A percentile compares a stretch with the other conserved stretches of the same genome.
Conservation (phyloP, 1,284 basidiomycete species). For the Macrocystidia cucumis region DNA sequence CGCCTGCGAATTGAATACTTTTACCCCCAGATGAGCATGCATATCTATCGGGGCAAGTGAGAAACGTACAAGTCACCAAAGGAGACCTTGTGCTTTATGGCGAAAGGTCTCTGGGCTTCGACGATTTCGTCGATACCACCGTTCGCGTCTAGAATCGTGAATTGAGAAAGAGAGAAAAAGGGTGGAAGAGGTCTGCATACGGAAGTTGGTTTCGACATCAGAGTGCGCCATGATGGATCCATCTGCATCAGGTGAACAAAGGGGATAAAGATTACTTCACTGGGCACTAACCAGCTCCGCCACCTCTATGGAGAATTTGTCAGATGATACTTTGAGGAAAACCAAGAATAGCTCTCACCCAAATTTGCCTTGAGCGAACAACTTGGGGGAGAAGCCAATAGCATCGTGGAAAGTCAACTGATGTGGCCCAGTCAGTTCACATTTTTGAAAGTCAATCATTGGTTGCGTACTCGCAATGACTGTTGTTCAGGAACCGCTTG, state of each 20-base stretch:
- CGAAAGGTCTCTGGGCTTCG: slow-evolving; percentile 21
- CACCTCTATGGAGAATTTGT: slow-evolving; percentile 16
- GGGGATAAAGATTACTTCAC: neutral
- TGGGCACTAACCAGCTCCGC: slow-evolving; percentile 19
- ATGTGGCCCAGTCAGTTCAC: neutral
- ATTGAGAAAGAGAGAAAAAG: neutral
- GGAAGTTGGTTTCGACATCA: slow-evolving; percentile 22
- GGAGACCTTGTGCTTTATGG: slow-evolving; percentile 25
- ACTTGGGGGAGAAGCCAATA: slow-evolving; percentile 27
- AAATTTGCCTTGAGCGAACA: neutral
- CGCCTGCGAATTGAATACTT: slow-evolving; percentile 32
- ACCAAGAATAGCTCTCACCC: slow-evolving; percentile 11
- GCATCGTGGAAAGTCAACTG: slow-evolving; percentile 39
- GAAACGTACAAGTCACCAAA: slow-evolving; percentile 26
- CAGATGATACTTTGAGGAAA: neutral
- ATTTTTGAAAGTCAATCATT: neutral
- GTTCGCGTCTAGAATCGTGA: slow-evolving; percentile 18
- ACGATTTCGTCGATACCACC: slow-evolving; percentile 29
- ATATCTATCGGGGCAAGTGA: neutral
- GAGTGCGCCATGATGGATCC: slow-evolving; percentile 31
- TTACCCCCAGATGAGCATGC: neutral
- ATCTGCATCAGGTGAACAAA: slow-evolving; percentile 12
- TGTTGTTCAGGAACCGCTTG: too few species aligned
- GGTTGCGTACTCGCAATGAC: too few species aligned
- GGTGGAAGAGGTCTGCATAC: neutral